phyloP scores from a whole-genome alignment of 1,139 yeast species.

The Scheffersomyces illinoinensis region DNA sequence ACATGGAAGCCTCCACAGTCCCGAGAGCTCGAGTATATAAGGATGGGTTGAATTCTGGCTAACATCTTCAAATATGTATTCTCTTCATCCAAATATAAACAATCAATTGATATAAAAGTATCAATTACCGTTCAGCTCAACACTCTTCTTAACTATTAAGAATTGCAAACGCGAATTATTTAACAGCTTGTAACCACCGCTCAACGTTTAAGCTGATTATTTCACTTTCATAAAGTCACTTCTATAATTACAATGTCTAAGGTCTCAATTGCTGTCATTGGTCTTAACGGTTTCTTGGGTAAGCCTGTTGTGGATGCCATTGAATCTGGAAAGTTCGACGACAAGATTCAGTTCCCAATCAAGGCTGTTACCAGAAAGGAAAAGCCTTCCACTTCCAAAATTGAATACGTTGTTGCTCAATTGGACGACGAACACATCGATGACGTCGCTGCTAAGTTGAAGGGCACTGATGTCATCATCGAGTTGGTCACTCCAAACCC shows the following conservation, averaged over 20 bases:
- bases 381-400: constrained; percentile 32
- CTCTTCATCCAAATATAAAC: background rate
- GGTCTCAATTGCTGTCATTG: constrained; percentile 49
- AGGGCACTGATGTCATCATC: constrained; percentile 53
- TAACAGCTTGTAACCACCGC: background rate
- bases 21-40: background rate
- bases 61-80: background rate
- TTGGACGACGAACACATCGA: constrained; percentile 24
- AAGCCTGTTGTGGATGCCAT: constrained; percentile 47
- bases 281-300: constrained; percentile 55
- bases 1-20: background rate
- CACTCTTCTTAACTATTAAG: background rate
- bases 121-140: constrained; percentile 5
- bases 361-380: constrained; percentile 50
- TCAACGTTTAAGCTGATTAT: background rate
- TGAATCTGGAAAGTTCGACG: constrained; percentile 40
- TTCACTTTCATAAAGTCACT: background rate
- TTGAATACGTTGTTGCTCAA: constrained; percentile 41
- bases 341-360: constrained; percentile 49
- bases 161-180: background rate
- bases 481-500: constrained; percentile 39
- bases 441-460: constrained; percentile 31
- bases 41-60: background rate
- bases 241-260: background rate
- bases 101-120: background rate